Evolutionary conservation across 116 monocot genomes (phyloP).

Genomic region (Posidonia oceanica): DNA sequence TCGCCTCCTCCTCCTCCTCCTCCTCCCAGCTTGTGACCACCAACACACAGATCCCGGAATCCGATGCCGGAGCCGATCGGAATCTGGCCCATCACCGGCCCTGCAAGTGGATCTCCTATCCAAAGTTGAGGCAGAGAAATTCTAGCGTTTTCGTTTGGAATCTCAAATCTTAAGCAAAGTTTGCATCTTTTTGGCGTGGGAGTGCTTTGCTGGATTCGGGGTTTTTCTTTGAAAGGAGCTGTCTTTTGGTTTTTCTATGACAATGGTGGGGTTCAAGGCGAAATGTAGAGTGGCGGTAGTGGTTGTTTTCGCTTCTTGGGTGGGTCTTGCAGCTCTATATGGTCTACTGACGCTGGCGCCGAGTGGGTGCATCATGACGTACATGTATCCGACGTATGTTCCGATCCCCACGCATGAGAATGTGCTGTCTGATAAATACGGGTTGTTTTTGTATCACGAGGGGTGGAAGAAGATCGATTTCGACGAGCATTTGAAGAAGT

Average conservation of each 20-base stretch:
- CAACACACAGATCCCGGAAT: not conserved
- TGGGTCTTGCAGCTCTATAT: slow-evolving; percentile 39
- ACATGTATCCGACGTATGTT: slow-evolving; percentile 97
- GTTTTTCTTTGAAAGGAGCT: too few species aligned
- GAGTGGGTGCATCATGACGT: slow-evolving; percentile 82
- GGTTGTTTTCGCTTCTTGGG: slow-evolving; percentile 22
- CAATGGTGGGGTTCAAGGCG: slow-evolving; percentile 32
- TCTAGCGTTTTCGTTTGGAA: too few species aligned
- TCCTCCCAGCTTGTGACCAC: not conserved
- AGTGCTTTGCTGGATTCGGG: too few species aligned
- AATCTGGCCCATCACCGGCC: too few species aligned
- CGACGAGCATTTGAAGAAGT: slow-evolving; percentile 51
- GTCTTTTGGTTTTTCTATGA: too few species aligned
- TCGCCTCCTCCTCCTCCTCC: not conserved
- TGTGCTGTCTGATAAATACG: slow-evolving; percentile 63
- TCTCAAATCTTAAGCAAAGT: too few species aligned
- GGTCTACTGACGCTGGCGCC: slow-evolving; percentile 60
- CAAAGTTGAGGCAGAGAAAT: not conserved
- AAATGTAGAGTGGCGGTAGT: slow-evolving; percentile 35
- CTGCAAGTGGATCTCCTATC: not conserved
- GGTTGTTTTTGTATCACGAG: slow-evolving; percentile 87
- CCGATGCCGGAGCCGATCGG: not conserved
- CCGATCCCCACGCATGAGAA: slow-evolving; percentile 51
- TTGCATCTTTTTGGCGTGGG: too few species aligned
- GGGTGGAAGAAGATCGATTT: slow-evolving; percentile 97